phyloP scores from a whole-genome alignment of 257 asterid species.

The Nicotiana tomentosiformis region DNA sequence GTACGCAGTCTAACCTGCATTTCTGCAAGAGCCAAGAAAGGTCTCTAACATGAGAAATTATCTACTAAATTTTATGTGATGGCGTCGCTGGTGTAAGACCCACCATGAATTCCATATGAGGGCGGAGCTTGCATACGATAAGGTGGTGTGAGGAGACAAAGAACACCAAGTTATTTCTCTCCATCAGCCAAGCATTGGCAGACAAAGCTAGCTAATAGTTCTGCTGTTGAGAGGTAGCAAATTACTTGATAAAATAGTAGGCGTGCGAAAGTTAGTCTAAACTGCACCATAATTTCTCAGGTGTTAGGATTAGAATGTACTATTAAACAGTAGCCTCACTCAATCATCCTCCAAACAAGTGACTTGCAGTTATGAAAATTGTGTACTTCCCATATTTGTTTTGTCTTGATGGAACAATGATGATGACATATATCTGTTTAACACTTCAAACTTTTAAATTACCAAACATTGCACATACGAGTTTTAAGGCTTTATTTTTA shows the following conservation, averaged over 20 bases:
- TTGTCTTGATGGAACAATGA: neutral
- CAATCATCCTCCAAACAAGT: neutral
- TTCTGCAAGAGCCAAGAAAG: neutral
- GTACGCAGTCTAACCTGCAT: no score
- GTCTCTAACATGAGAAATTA: neutral
- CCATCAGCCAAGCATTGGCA: neutral
- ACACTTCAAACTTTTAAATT: neutral
- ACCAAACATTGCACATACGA: neutral
- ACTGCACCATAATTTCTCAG: no score
- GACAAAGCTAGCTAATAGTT: neutral
- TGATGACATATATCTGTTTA: neutral
- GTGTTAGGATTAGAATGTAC: no score
- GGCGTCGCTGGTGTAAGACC: neutral
- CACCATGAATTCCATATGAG: neutral
- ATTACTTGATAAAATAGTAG: neutral
- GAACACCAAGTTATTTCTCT: neutral
- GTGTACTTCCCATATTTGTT: neutral
- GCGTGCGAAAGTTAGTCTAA: accelerated
- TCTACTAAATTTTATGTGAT: neutral
- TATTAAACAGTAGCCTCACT: neutral
- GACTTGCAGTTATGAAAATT: neutral
- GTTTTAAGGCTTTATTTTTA: neutral
- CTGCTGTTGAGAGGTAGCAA: neutral
- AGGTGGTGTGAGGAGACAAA: neutral
- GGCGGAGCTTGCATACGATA: neutral